Conservation (phyloP, 108 stramenopile genomes). For the Skeletonema potamos region DNA sequence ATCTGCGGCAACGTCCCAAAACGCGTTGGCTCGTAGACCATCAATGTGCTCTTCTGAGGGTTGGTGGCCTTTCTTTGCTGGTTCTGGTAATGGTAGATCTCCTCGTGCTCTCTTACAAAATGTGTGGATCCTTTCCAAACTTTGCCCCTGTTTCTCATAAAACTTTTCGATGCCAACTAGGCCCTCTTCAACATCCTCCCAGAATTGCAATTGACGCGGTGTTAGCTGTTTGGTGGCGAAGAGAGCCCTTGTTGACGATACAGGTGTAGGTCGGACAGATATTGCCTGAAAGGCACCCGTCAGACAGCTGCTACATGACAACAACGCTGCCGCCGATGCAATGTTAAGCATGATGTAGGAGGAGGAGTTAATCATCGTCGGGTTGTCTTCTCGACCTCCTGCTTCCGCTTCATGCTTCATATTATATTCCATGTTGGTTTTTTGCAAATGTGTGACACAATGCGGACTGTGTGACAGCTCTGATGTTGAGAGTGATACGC, state of each 20-base stretch:
- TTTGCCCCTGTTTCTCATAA: constrained; percentile 55
- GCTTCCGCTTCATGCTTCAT: no score
- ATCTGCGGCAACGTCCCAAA: constrained; percentile 71
- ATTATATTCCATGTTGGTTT: no score
- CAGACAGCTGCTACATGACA: background rate
- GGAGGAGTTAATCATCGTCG: background rate
- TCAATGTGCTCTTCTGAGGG: constrained; percentile 90
- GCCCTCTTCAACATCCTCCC: constrained; percentile 84
- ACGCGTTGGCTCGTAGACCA: constrained; percentile 87
- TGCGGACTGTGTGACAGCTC: no score
- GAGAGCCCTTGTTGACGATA: background rate
- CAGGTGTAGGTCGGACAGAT: background rate
- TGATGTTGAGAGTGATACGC: no score
- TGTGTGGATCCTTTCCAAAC: constrained; percentile 65
- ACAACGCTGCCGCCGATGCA: background rate
- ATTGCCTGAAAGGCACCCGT: background rate
- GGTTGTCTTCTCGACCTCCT: no score
- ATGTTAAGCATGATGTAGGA: background rate
- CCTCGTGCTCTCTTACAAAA: constrained; percentile 68
- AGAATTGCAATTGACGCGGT: constrained; percentile 82
- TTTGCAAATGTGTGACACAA: no score
- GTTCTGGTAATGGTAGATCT: constrained; percentile 49
- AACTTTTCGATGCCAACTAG: constrained; percentile 68
- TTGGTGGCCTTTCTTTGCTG: constrained; percentile 61
- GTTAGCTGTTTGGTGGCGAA: constrained; percentile 33